Conservation (phyloP, 176 grass and related monocot genomes). For the Zea luxurians region DNA sequence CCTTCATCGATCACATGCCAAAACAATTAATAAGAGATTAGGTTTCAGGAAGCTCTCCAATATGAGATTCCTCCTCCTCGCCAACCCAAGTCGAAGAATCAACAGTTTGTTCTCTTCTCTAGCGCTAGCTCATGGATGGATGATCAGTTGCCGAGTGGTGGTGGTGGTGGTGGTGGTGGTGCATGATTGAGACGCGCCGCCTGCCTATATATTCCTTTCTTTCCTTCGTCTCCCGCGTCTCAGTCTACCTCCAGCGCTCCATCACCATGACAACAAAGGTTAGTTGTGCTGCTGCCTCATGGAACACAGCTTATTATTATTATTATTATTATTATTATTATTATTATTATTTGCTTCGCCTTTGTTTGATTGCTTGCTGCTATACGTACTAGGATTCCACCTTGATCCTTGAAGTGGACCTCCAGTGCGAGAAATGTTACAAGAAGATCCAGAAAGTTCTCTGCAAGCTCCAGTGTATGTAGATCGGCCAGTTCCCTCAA, state of each 20-base stretch:
- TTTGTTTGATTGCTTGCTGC: no score
- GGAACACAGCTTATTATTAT: neutral
- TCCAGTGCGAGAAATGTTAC: slow-evolving; percentile 46
- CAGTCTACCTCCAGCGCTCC: neutral
- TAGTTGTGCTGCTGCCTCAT: neutral
- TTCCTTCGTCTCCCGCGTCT: neutral
- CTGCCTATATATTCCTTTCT: slow-evolving; percentile 29
- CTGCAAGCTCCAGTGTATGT: slow-evolving; percentile 40
- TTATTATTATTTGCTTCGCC: neutral
- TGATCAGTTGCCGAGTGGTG: neutral
- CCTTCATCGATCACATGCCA: neutral
- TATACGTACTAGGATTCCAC: slow-evolving; percentile 8
- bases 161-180: neutral
- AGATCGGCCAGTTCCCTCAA: no score
- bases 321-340: no score
- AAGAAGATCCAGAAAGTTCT: slow-evolving; percentile 57
- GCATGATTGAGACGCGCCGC: neutral
- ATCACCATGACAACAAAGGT: slow-evolving; percentile 43
- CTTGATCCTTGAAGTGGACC: slow-evolving; percentile 46
- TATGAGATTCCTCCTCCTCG: slow-evolving; percentile 18
- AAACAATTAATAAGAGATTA: slow-evolving; percentile 21
- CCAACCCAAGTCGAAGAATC: slow-evolving; percentile 7
- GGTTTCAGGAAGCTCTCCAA: neutral
- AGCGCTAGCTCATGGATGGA: neutral
- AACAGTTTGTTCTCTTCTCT: slow-evolving; percentile 1